Evolutionary conservation across 169 alveolate genomes (phyloP).

Genomic region (Cystoisospora suis): DNA sequence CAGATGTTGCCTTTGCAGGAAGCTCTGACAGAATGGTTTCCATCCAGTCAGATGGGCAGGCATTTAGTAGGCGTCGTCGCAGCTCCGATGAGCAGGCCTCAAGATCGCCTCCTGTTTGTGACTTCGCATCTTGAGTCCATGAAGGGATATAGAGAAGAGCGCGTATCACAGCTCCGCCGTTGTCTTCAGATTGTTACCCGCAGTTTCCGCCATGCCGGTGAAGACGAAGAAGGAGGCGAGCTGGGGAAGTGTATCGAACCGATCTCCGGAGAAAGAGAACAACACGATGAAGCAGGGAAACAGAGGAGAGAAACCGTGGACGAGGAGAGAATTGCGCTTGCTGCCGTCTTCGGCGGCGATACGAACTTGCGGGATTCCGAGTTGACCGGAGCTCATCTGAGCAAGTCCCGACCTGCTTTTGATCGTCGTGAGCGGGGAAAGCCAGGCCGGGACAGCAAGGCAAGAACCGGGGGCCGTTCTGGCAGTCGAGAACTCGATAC

Average conservation of each 20-base stretch:
- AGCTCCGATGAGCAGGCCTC: conserved; percentile 48
- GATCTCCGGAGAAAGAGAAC: not conserved
- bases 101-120: conserved; percentile 48
- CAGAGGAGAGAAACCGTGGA: not conserved
- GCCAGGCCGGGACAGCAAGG: not conserved
- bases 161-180: not conserved
- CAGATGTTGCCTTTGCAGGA: conserved; percentile 49
- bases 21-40: conserved; percentile 44
- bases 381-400: conserved; percentile 9
- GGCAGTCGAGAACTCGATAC: not conserved
- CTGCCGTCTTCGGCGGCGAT: conserved; percentile 61
- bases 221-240: not conserved
- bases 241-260: not conserved
- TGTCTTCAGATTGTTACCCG: conserved; percentile 6
- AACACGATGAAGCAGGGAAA: not conserved
- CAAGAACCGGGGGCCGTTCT: not conserved
- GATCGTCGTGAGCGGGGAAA: not conserved
- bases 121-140: conserved; percentile 63
- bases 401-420: not conserved
- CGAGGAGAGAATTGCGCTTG: not conserved
- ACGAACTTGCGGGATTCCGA: conserved; percentile 51
- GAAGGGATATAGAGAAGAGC: conserved; percentile 12
- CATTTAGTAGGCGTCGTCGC: conserved; percentile 54
- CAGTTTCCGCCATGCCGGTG: not conserved
- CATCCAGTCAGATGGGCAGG: conserved; percentile 58